Evolutionary conservation across 495 filamentous ascomycete species (phyloP).

Genomic region (Penicillium verhagenii): DNA sequence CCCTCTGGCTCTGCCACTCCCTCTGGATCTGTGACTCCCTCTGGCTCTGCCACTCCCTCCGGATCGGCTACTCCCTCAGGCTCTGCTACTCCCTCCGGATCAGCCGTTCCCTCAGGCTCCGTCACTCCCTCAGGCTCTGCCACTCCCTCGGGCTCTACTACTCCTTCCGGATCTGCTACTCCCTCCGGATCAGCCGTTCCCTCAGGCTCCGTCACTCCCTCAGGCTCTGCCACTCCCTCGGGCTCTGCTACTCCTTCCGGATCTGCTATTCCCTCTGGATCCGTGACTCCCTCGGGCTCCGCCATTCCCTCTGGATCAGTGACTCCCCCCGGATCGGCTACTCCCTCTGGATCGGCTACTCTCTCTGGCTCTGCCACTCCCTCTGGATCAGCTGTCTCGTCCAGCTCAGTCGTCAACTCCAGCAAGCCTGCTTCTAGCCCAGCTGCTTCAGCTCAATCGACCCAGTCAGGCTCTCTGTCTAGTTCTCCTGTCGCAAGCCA

Average conservation of each 20-base stretch:
- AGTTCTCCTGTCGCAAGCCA: neutral
- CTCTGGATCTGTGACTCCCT: neutral
- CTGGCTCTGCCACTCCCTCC: neutral
- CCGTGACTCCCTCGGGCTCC: neutral
- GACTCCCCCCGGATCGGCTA: neutral
- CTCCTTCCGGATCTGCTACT: neutral
- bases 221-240: neutral
- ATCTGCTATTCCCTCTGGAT: neutral
- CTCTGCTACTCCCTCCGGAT: neutral
- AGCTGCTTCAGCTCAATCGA: neutral
- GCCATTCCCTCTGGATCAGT: neutral
- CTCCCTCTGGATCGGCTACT: neutral
- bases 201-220: neutral
- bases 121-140: neutral
- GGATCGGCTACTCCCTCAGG: neutral
- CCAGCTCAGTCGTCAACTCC: slow-evolving; percentile 6
- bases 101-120: neutral
- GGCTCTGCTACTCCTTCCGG: neutral
- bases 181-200: neutral
- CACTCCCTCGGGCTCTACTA: neutral
- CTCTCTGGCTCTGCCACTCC: slow-evolving; percentile 1
- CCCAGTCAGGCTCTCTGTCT: neutral
- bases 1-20: neutral
- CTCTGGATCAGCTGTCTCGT: neutral
- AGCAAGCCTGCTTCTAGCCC: neutral